Evolutionary conservation across 805 yeast species (phyloP).

Genomic region (Lachancea waltii): DNA sequence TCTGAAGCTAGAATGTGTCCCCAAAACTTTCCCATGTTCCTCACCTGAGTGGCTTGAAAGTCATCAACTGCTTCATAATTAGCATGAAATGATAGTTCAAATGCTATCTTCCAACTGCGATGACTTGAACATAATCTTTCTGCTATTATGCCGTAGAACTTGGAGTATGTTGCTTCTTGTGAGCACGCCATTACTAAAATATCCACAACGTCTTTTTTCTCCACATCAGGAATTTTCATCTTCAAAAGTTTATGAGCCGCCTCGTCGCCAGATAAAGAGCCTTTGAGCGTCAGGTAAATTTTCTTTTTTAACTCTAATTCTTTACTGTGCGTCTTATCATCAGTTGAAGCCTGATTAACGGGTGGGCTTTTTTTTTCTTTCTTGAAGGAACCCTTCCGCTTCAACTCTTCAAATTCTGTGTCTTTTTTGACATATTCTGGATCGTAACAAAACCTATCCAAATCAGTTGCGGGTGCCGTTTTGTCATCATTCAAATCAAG

Average conservation of each 20-base stretch:
- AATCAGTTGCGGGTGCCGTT: not conserved
- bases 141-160: slow-evolving; percentile 72
- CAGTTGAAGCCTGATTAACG: slow-evolving; percentile 22
- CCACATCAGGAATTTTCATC: slow-evolving; percentile 37
- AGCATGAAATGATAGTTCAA: slow-evolving; percentile 45
- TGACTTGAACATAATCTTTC: slow-evolving; percentile 52
- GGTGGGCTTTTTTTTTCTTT: slow-evolving; percentile 14
- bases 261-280: slow-evolving; percentile 87
- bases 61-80: slow-evolving; percentile 57
- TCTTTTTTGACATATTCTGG: slow-evolving; percentile 12
- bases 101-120: slow-evolving; percentile 51
- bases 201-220: slow-evolving; percentile 53
- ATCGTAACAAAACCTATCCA: slow-evolving; percentile 12
- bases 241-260: slow-evolving; percentile 79
- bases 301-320: slow-evolving; percentile 62
- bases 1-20: slow-evolving; percentile 77
- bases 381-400: slow-evolving; percentile 14
- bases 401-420: slow-evolving; percentile 8
- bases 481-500: slow-evolving; percentile 10
- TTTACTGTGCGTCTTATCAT: slow-evolving; percentile 65
- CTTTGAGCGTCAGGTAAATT: slow-evolving; percentile 77
- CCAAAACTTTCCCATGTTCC: slow-evolving; percentile 79
- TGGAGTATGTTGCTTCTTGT: slow-evolving; percentile 81
- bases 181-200: slow-evolving; percentile 76
- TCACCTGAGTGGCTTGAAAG: slow-evolving; percentile 61